These are phyloP conservation scores for Cladosporium oxysporum DNA, from an alignment of 2,329 filamentous ascomycete genomes.

Conservation along the genomic window DNA sequence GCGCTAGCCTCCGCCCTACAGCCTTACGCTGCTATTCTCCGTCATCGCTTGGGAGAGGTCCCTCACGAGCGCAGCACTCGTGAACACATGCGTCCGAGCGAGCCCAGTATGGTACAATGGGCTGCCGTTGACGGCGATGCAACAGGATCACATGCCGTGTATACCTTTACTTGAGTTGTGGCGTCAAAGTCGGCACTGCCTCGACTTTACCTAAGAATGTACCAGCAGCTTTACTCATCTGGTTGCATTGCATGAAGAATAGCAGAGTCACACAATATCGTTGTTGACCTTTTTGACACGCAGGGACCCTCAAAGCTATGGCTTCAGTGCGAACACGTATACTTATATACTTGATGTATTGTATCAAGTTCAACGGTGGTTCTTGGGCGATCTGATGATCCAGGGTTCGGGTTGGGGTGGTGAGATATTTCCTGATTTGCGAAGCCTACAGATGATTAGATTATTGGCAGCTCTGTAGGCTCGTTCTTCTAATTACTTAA, in stretches of 20 bases:
- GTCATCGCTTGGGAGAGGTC: neutral
- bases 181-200: neutral
- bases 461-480: too few species aligned
- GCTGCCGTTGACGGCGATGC: neutral
- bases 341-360: too few species aligned
- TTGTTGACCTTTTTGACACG: too few species aligned
- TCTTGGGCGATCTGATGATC: too few species aligned
- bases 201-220: neutral
- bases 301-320: too few species aligned
- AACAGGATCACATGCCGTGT: neutral
- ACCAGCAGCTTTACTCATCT: neutral
- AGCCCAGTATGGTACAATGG: neutral
- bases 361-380: too few species aligned
- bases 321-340: too few species aligned
- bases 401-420: too few species aligned
- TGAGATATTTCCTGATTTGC: too few species aligned
- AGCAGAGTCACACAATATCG: too few species aligned
- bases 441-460: too few species aligned
- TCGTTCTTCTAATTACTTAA: too few species aligned
- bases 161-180: neutral
- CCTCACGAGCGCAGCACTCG: neutral
- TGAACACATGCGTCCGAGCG: neutral
- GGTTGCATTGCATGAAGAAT: neutral
- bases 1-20: conserved; percentile 10
- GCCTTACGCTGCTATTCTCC: neutral